phyloP scores from a whole-genome alignment of 371 early-diverging fungal genomes.

The Mucor mucedo region DNA sequence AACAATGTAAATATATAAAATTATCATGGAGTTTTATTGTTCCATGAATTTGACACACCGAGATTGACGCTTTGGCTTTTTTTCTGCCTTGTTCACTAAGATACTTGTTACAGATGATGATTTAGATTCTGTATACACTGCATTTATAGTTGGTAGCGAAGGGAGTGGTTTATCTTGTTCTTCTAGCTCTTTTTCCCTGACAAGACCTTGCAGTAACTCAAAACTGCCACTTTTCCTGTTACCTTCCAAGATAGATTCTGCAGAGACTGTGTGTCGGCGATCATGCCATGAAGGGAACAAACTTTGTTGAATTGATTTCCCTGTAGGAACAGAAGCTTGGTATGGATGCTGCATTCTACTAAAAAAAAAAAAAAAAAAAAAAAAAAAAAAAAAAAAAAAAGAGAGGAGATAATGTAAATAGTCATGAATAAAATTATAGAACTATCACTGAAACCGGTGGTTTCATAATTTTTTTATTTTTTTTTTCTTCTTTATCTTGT shows the following conservation, averaged over 20 bases:
- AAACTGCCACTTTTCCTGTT: slow-evolving; percentile 10
- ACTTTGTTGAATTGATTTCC: not conserved
- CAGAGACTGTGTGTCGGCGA: slow-evolving; percentile 2
- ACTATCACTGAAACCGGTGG: not conserved
- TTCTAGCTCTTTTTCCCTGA: slow-evolving; percentile 1
- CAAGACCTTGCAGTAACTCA: slow-evolving; percentile 4
- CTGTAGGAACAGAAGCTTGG: not conserved
- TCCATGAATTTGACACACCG: no score
- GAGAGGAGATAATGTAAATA: not conserved
- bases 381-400: not conserved
- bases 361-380: not conserved
- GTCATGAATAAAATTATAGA: not conserved
- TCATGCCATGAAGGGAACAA: slow-evolving; percentile 12
- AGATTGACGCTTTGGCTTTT: no score
- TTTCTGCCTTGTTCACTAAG: no score
- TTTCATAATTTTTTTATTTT: not conserved
- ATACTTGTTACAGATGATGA: no score
- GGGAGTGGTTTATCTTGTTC: not conserved
- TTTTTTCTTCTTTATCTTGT: no score
- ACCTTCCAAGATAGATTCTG: slow-evolving; percentile 5
- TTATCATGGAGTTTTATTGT: no score
- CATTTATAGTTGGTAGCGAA: no score
- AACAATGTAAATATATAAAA: no score
- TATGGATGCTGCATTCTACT: slow-evolving; percentile 7
- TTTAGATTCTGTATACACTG: no score